phyloP scores from a whole-genome alignment of 163 green algal species.

The Trebouxia gelatinosa region DNA sequence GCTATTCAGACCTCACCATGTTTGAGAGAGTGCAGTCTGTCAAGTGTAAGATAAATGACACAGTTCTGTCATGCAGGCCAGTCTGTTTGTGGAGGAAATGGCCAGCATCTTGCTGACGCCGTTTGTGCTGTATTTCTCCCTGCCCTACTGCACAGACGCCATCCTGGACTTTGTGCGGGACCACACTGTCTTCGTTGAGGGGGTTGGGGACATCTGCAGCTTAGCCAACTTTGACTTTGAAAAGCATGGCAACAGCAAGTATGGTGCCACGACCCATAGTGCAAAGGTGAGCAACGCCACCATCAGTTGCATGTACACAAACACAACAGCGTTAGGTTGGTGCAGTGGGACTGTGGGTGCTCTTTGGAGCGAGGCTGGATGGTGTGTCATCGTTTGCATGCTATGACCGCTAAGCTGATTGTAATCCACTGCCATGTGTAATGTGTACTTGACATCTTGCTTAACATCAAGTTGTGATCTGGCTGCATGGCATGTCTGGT shows the following conservation, averaged over 20 bases:
- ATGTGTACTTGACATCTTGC: no score
- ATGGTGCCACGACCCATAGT: slow-evolving; percentile 57
- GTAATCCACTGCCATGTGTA: no score
- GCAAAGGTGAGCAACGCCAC: slow-evolving; percentile 44
- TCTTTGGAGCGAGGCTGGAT: no score
- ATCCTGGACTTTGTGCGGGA: slow-evolving; percentile 86
- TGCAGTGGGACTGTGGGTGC: no score
- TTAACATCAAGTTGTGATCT: no score
- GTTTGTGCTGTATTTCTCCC: slow-evolving; percentile 82
- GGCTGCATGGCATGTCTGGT: no score
- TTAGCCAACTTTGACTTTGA: slow-evolving; percentile 82
- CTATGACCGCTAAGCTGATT: no score
- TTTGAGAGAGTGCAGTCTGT: not conserved
- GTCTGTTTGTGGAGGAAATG: slow-evolving; percentile 81
- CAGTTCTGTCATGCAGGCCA: slow-evolving; percentile 26
- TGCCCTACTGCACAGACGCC: slow-evolving; percentile 72
- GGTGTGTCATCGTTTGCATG: no score
- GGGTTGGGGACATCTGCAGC: slow-evolving; percentile 90
- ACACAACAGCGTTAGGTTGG: no score
- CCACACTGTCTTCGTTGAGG: slow-evolving; percentile 74
- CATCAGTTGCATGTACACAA: no score
- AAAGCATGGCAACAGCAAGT: slow-evolving; percentile 83
- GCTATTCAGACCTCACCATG: not conserved
- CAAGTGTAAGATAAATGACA: not conserved
- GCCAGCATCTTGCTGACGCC: slow-evolving; percentile 80